phyloP scores from a whole-genome alignment of 768 basidiomycete species.

The Xerocomellus intermedius region DNA sequence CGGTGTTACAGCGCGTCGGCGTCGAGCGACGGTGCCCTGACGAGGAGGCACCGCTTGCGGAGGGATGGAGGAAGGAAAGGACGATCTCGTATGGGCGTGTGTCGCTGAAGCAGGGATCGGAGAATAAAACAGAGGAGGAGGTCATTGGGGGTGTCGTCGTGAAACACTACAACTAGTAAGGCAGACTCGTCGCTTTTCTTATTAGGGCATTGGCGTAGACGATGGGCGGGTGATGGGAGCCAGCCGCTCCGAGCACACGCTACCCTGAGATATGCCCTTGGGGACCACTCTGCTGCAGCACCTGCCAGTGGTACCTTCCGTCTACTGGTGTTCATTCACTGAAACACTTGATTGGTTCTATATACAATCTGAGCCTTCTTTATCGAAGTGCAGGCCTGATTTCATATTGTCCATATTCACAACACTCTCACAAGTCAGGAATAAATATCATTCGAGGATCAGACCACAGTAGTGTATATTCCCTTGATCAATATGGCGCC shows the following conservation, averaged over 20 bases:
- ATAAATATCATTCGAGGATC: neutral
- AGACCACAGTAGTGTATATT: neutral
- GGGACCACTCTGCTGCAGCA: no score
- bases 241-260: no score
- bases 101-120: conserved; percentile 37
- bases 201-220: neutral
- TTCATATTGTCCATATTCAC: neutral
- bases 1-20: conserved; percentile 46
- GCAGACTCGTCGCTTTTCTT: neutral
- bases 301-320: no score
- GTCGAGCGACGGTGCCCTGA: conserved; percentile 37
- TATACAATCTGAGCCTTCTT: no score
- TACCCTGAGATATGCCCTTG: no score
- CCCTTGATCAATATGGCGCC: neutral
- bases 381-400: no score
- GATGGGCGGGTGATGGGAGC: no score
- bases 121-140: conserved; percentile 50
- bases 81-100: conserved; percentile 50
- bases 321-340: no score
- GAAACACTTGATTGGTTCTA: no score
- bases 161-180: conserved; percentile 49
- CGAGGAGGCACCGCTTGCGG: conserved; percentile 45
- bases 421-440: neutral
- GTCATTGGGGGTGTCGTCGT: conserved; percentile 50
- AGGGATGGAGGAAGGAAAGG: conserved; percentile 47